Percentiles rank a stretch among this genome's conserved stretches.
phyloP scores from a whole-genome alignment of 495 filamentous ascomycete species.

The Penicillium flavigenum region DNA sequence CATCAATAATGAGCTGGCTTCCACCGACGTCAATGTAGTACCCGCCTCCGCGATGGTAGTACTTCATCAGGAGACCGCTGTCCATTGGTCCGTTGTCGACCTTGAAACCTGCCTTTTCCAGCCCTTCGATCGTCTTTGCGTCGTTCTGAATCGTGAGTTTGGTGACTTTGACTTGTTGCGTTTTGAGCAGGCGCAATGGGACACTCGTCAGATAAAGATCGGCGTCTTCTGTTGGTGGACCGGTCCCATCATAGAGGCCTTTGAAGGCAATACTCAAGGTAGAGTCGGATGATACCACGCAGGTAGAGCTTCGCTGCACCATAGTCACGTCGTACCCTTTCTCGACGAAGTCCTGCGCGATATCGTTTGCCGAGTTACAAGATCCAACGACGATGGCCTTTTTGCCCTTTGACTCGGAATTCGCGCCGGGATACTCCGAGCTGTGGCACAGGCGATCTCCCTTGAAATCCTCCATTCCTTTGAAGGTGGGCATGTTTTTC shows the following conservation, averaged over 20 bases:
- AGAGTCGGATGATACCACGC: slow-evolving; percentile 60
- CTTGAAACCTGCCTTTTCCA: slow-evolving; percentile 66
- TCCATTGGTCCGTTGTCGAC: slow-evolving; percentile 66
- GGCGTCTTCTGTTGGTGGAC: slow-evolving; percentile 55
- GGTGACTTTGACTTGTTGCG: slow-evolving; percentile 54
- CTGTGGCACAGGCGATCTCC: slow-evolving; percentile 62
- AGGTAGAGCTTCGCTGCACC: slow-evolving; percentile 74
- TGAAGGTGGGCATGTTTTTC: slow-evolving; percentile 61
- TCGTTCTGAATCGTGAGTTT: slow-evolving; percentile 42
- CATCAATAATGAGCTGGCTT: slow-evolving; percentile 68
- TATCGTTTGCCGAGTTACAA: slow-evolving; percentile 81
- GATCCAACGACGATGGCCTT: slow-evolving; percentile 75
- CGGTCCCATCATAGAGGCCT: slow-evolving; percentile 62
- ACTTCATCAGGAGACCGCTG: slow-evolving; percentile 69
- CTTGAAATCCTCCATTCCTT: slow-evolving; percentile 59
- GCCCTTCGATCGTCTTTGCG: slow-evolving; percentile 56
- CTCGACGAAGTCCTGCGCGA: slow-evolving; percentile 78
- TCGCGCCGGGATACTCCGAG: slow-evolving; percentile 63
- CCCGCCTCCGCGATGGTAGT: slow-evolving; percentile 70
- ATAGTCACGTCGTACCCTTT: slow-evolving; percentile 83
- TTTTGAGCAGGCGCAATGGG: slow-evolving; percentile 58
- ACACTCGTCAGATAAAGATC: slow-evolving; percentile 59
- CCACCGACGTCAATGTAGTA: slow-evolving; percentile 80
- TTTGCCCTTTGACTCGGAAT: slow-evolving; percentile 50
- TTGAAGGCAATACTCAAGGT: slow-evolving; percentile 54